Conservation (phyloP, 805 yeast species). For the Nakazawaea laoshanensis region DNA sequence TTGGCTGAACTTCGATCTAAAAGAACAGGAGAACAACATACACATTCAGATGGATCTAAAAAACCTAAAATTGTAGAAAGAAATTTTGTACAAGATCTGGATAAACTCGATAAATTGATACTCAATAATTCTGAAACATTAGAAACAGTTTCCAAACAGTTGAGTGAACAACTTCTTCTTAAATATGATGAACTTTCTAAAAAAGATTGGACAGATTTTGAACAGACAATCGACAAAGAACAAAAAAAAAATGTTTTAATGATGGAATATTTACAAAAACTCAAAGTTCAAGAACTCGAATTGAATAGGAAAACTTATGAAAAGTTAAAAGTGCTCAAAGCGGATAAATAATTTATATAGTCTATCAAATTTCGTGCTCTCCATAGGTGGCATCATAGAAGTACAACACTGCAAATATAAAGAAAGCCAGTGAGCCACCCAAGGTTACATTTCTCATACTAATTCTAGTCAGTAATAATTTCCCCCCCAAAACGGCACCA, state of each 20-base stretch:
- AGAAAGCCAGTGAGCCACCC: slow-evolving; percentile 84
- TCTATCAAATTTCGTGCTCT: slow-evolving; percentile 1
- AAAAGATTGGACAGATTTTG: slow-evolving; percentile 3
- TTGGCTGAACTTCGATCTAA: slow-evolving; percentile 18
- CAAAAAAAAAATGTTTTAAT: slow-evolving; percentile 16
- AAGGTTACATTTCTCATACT: slow-evolving; percentile 88
- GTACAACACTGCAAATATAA: slow-evolving; percentile 74
- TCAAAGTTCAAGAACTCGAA: slow-evolving; percentile 17
- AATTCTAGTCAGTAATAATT: slow-evolving; percentile 78
- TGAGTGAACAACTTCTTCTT: slow-evolving; percentile 19
- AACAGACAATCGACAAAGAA: not conserved
- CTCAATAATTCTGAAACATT: slow-evolving; percentile 25
- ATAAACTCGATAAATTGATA: slow-evolving; percentile 4
- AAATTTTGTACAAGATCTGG: slow-evolving; percentile 3
- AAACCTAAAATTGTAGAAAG: slow-evolving; percentile 6
- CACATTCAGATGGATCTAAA: slow-evolving; percentile 1
- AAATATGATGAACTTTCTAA: slow-evolving; percentile 12
- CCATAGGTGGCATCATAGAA: slow-evolving; percentile 53
- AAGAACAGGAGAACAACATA: slow-evolving; percentile 8
- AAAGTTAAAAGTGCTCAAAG: slow-evolving; percentile 21
- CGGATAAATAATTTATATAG: not conserved
- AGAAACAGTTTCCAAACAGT: slow-evolving; percentile 23
- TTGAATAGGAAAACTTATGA: slow-evolving; percentile 33
- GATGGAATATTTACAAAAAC: slow-evolving; percentile 27
- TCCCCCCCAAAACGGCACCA: slow-evolving; percentile 92